Evolutionary conservation across 202 grass and related monocot species (phyloP).

Genomic region (Eragrostis tef): DNA sequence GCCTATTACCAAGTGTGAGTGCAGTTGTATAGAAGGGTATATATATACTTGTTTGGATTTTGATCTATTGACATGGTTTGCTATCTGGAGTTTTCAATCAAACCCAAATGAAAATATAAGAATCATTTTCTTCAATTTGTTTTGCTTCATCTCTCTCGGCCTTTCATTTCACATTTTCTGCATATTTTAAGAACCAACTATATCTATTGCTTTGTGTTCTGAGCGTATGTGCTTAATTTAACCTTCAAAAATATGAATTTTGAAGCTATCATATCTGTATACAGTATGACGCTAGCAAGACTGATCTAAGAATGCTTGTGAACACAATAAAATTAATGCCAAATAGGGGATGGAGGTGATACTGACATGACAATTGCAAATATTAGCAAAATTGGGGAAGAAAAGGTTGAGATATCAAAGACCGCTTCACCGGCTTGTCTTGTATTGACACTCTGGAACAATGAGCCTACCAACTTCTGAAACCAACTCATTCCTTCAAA

Average conservation of each 20-base stretch:
- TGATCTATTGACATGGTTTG: not conserved
- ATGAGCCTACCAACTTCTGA: constrained; percentile 18
- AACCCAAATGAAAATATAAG: not conserved
- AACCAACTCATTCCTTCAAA: constrained; percentile 42
- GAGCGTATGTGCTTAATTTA: too few relatives aligned
- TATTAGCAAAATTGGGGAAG: constrained; percentile 25
- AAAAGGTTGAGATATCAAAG: constrained; percentile 30
- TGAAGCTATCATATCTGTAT: too few relatives aligned
- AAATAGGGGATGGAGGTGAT: not conserved
- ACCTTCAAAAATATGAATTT: too few relatives aligned
- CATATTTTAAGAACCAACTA: not conserved
- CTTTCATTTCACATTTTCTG: not conserved
- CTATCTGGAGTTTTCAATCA: constrained; percentile 8
- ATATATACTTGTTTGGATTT: not conserved
- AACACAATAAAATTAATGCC: not conserved
- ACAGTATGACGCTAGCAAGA: not conserved
- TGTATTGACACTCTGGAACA: constrained; percentile 41
- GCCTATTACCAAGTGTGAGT: not conserved
- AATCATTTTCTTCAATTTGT: not conserved
- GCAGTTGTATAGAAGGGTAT: not conserved
- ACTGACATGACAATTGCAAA: constrained; percentile 49
- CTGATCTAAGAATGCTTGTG: not conserved
- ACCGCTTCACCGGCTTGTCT: constrained; percentile 44
- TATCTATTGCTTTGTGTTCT: not conserved
- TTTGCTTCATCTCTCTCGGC: too few relatives aligned